Conservation (phyloP, 306 rosid species). For the Astragalus membranaceus region DNA sequence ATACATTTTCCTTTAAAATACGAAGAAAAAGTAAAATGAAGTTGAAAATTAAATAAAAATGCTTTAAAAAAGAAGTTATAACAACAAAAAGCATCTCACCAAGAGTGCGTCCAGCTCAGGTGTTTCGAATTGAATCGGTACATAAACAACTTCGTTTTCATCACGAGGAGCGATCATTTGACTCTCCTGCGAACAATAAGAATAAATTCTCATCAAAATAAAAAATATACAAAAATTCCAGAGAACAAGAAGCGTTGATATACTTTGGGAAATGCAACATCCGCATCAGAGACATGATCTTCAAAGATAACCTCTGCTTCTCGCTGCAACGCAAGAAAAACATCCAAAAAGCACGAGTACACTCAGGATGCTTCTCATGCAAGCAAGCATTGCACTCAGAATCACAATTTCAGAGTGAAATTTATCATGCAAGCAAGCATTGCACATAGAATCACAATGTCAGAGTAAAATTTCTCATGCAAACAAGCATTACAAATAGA, state of each 20-base stretch:
- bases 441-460: too few species aligned
- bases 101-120: conserved; percentile 44
- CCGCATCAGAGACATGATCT: conserved; percentile 35
- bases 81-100: conserved; percentile 36
- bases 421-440: too few species aligned
- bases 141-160: conserved; percentile 8
- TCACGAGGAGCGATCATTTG: conserved; percentile 9
- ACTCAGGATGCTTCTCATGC: background rate
- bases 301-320: conserved; percentile 18
- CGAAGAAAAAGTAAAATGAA: background rate
- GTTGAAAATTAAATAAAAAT: background rate
- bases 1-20: conserved; percentile 43
- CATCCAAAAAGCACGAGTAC: background rate
- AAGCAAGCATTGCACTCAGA: background rate
- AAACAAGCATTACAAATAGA: background rate
- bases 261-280: conserved; percentile 35
- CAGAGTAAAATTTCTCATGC: too few species aligned
- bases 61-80: background rate
- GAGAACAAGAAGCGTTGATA: conserved; percentile 11
- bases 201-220: background rate
- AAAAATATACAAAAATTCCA: background rate
- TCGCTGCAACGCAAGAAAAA: conserved; percentile 20
- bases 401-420: background rate
- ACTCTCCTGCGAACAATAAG: conserved; percentile 36
- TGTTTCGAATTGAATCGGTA: conserved; percentile 57